These are phyloP conservation scores for Hypoxylon sp. DNA, from an alignment of 2,329 filamentous ascomycete species.

Conservation along the genomic window DNA sequence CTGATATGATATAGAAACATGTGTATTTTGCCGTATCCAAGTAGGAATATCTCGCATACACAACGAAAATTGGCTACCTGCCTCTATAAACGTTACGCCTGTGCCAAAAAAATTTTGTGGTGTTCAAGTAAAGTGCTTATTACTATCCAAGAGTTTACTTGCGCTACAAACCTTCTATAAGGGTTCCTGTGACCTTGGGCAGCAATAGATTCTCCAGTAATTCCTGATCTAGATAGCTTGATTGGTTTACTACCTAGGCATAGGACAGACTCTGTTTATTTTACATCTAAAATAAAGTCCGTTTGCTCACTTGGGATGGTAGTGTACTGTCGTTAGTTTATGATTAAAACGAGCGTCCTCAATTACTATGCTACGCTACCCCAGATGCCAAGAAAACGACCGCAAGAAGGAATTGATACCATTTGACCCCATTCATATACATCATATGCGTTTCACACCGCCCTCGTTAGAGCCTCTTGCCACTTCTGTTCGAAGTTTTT, in stretches of 20 bases:
- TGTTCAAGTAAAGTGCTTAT: too few relatives aligned
- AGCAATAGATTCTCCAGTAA: neutral
- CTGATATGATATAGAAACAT: too few relatives aligned
- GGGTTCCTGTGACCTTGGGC: neutral
- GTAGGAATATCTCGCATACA: too few relatives aligned
- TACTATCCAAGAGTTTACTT: too few relatives aligned
- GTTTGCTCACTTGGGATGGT: neutral
- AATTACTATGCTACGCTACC: neutral
- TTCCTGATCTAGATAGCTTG: neutral
- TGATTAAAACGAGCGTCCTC: neutral
- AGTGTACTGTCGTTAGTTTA: neutral
- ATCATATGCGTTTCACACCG: neutral
- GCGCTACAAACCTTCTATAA: too few relatives aligned
- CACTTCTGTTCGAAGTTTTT: neutral
- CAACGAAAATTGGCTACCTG: too few relatives aligned
- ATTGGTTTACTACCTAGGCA: neutral
- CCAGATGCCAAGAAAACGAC: neutral
- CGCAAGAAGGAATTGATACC: neutral
- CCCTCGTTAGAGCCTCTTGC: neutral
- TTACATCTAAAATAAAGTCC: too few relatives aligned
- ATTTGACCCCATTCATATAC: slow-evolving; percentile 1
- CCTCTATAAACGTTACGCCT: too few relatives aligned
- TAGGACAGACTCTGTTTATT: too few relatives aligned
- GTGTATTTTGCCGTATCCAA: too few relatives aligned
- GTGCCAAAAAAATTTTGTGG: too few relatives aligned